Base-by-base conservation (phyloP, 495 filamentous ascomycete species). In the Glutinoglossum americanum region DNA sequence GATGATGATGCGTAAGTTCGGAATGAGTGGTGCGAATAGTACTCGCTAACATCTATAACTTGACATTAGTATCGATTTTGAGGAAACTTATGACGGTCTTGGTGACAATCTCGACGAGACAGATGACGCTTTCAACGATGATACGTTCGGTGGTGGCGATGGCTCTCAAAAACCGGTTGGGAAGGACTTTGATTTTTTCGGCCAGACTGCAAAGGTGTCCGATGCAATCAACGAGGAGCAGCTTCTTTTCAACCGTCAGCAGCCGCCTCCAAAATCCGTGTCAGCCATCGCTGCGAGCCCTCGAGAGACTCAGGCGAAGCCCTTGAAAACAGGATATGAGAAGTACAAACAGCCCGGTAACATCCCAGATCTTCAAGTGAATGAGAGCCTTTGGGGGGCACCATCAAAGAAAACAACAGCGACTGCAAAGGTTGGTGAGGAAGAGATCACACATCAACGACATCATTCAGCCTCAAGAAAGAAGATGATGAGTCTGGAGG, bases 181-280 rank as follows among this genome's bases (percentile, higher is more conserved):
- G 64, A 90, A 84, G 65, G 93, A 99, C 68, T 99, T 96, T 66
- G 92, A 99, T 66, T 99, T 97, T 72, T 90, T 90, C 60, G 89
- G 88, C 1, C 83, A 81, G 60, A 97, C 93, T 19, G 88, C 89
- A 17, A 80, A 87, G 67, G 84, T 95, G 26, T 72, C 88, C 10
- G 76, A 82, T 71, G 85, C 80, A 8, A 85, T 97, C 60, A 82
- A 84, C 56, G 88, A 96, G 67, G 93, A 96, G 67, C 87, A 94
- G 66, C 69, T 85, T 58, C 81, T 87, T 59, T 94, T 82, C 66
- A 79, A 69, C 54, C 79, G 87, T 30, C 79, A 85, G 61, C 71
- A 80, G 53, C 76, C 81, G 44, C 65, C 63, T 49, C 71, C 61
- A 65, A 71, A 70, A 62, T 71, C 67, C 49, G 28, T 63, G 37